phyloP scores from a whole-genome alignment of 352 stramenopile species.

The Globisporangium iwayamae region DNA sequence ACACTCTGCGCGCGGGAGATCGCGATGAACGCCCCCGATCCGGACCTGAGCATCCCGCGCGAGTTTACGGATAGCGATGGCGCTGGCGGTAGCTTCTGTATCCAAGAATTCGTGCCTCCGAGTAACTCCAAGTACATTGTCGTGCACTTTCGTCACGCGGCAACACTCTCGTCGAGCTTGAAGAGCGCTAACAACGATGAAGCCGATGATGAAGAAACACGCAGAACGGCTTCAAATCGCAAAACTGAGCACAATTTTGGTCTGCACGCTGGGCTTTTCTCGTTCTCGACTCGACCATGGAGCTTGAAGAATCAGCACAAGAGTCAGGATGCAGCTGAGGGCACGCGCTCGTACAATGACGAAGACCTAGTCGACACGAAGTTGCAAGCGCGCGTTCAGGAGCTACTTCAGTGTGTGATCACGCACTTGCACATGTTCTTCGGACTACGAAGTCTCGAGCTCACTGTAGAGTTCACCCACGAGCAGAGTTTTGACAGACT shows the following conservation, averaged over 20 bases:
- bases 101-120: conserved; percentile 23
- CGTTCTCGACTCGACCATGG: conserved; percentile 2
- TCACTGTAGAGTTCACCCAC: conserved; percentile 8
- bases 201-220: neutral
- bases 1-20: conserved; percentile 27
- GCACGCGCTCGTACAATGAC: neutral
- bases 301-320: neutral
- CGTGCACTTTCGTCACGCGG: conserved; percentile 5
- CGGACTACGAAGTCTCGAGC: conserved; percentile 6
- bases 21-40: conserved; percentile 22
- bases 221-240: neutral
- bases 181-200: neutral
- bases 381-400: neutral
- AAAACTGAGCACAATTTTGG: neutral
- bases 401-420: neutral
- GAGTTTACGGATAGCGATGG: conserved; percentile 1
- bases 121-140: neutral
- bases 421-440: conserved; percentile 17
- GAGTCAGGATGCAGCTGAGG: neutral
- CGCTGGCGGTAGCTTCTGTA: conserved; percentile 21
- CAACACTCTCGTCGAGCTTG: neutral
- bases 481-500: conserved; percentile 4
- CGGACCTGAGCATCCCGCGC: conserved; percentile 21
- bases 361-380: neutral
- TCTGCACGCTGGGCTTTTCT: neutral